Evolutionary conservation across 2,329 filamentous ascomycete genomes (phyloP), one percentile per base, ranked within the genome.

Genomic region (Scedosporium dehoogii): DNA sequence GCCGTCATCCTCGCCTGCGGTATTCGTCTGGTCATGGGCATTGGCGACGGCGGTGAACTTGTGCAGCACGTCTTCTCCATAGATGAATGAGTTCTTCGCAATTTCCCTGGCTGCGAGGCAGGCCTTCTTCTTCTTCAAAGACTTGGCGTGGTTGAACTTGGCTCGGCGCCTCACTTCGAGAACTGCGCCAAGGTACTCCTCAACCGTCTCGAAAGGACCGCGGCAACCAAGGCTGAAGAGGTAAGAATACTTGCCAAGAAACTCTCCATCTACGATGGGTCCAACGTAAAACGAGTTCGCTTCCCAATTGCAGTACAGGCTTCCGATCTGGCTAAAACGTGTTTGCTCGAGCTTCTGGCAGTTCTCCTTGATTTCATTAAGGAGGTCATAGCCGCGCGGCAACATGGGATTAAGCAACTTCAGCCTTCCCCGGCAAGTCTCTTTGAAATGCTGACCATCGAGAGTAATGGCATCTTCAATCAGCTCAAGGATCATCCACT

Each of bases 401-500:
- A 23, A 23, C 6, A 16, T 6, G 4, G 12, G 18, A 9, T 55
- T 55, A 29, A 55, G 29, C 18, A 55, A 18, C 12, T 7, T 27
- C 33, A 14, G 2, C 33, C 10, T 3, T 21, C 12, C 23, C 2
- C 12, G 6, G 3, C 12, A 23, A 27, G 6, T 6, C 18, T 55
- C 51, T 4, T 1, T 23, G 51, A 12, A 14, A 14, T 23, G 21
- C 5, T 14, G 18, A 1, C 1, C 6, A 1, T 55, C 7, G 51
- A 55, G 6, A 5, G 21, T 4, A 27, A 27, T 2, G 21, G 51
- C n/a, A 1, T 64, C 65, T 6, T 59, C 48, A 0, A 61, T 41
- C 7, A 42, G 27, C 48, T 66, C 65, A 21, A 65, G 55, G 16
- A 67, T 62, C 33, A 65, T 60, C 64, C 65, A 67, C 33, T 67